These are phyloP conservation scores for Kwoniella shandongensis DNA, from an alignment of 768 basidiomycete genomes.

Conservation along the genomic window DNA sequence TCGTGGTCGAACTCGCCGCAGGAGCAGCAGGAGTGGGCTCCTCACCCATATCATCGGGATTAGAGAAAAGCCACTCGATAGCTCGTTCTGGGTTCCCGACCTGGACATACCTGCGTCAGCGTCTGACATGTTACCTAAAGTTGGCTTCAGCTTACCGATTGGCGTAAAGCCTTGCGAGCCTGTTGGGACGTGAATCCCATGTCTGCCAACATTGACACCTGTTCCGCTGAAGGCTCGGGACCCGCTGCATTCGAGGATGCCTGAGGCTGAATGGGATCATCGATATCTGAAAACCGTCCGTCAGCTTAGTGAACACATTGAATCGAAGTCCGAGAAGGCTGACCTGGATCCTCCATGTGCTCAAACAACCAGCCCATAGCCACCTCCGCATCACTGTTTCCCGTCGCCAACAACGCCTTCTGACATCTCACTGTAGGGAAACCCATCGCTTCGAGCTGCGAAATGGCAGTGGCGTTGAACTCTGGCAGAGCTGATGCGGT, in stretches of 20 bases:
- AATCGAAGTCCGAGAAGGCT: too few relatives aligned
- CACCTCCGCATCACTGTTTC: slow-evolving; percentile 65
- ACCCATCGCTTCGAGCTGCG: slow-evolving; percentile 81
- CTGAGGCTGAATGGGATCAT: slow-evolving; percentile 63
- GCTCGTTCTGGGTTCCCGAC: slow-evolving; percentile 76
- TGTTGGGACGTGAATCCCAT: slow-evolving; percentile 90
- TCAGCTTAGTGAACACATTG: slow-evolving; percentile 5
- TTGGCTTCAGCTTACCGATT: too few relatives aligned
- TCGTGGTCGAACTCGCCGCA: slow-evolving; percentile 2
- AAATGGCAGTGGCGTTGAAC: slow-evolving; percentile 73
- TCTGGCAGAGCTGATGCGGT: slow-evolving; percentile 58
- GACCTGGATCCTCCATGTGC: slow-evolving; percentile 93
- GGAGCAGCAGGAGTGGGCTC: slow-evolving; percentile 33
- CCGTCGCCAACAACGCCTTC: slow-evolving; percentile 86
- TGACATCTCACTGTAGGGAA: slow-evolving; percentile 83
- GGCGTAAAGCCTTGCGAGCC: slow-evolving; percentile 78
- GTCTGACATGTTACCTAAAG: too few relatives aligned
- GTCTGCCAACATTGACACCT: slow-evolving; percentile 71
- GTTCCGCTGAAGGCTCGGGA: slow-evolving; percentile 67
- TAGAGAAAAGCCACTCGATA: slow-evolving; percentile 93
- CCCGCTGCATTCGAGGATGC: slow-evolving; percentile 40
- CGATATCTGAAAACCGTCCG: slow-evolving; percentile 66
- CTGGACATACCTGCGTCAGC: slow-evolving; percentile 55
- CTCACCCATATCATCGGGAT: slow-evolving; percentile 82
- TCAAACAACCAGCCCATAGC: slow-evolving; percentile 96